A percentile compares a stretch with the other conserved stretches of the same genome.
phyloP scores from a whole-genome alignment of 1,284 basidiomycete genomes.

The Singerocomus inundabilis region DNA sequence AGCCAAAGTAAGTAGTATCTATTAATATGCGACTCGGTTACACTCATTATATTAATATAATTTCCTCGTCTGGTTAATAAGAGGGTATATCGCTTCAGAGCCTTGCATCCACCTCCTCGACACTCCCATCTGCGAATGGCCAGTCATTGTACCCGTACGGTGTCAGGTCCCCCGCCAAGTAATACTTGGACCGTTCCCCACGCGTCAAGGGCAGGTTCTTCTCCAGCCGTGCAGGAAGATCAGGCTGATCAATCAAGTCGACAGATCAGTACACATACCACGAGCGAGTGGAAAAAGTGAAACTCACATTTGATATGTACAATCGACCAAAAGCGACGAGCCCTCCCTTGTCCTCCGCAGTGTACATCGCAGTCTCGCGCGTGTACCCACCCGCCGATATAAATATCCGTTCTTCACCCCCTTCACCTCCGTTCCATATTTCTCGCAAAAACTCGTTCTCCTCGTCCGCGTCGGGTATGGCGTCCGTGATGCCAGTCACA shows the following conservation, averaged over 20 bases:
- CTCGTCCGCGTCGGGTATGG: neutral
- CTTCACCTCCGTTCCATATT: slow-evolving; percentile 33
- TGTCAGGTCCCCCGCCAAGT: slow-evolving; percentile 13
- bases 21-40: neutral
- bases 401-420: slow-evolving; percentile 33
- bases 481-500: slow-evolving; percentile 20
- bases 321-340: slow-evolving; percentile 48
- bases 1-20: neutral
- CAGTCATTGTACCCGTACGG: slow-evolving; percentile 30
- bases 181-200: slow-evolving; percentile 21
- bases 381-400: slow-evolving; percentile 46
- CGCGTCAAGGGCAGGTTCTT: slow-evolving; percentile 16
- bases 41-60: neutral
- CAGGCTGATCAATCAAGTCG: slow-evolving; percentile 34
- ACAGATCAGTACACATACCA: neutral
- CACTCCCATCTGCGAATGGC: slow-evolving; percentile 1
- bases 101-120: neutral
- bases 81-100: neutral
- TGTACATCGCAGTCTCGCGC: slow-evolving; percentile 17
- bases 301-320: slow-evolving; percentile 21
- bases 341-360: slow-evolving; percentile 27
- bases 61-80: neutral
- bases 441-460: slow-evolving; percentile 26
- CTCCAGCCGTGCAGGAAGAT: slow-evolving; percentile 38
- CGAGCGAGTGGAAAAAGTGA: neutral